Base-by-base conservation (phyloP, 306 rosid genomes). In the Citrullus amarus region DNA sequence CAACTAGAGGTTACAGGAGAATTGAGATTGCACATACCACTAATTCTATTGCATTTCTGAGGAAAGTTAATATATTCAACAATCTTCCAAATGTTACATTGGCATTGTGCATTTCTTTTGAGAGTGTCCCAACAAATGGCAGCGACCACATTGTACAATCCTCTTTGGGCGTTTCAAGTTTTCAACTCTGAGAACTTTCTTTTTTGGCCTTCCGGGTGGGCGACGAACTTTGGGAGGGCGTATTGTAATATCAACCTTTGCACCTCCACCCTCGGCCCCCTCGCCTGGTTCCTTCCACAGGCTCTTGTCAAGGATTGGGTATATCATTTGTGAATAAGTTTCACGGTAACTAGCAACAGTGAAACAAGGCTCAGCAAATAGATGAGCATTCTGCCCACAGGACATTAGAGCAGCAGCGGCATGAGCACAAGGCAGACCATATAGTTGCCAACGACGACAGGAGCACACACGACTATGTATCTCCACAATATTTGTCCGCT, bases 351-450 rank as follows among this genome's bases (percentile, higher is more conserved):
- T 95, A 71, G 76, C 85, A 65, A 95, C 96, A 1, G 96, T 95
- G 83, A 95, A 95, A 83, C 98, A 95, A 28, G 90, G 91, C 83
- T 95, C 98, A 6, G 98, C 96, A 83, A 95, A 95, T 80, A 88
- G 39, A 76, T 92, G 96, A 39, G 93, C 91, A 78, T 80, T 91
- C 78, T 92, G 98, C 61, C 98, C 97, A 57, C 98, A 92, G 79
- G 98, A 95, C 68, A 95, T 87, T 30, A 95, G 93, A 18, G 98
- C 97, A 63, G 98, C 98, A 56, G 98, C 98, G 55, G 98, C 98
- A 82, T 92, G 98, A 41, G 98, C 98, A 83, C 98, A 95, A 76
- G 98, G 98, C 81, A 92, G 85, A 78, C 97, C 98, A 80, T 95
- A 95, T 67, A 95, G 80, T 84, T 95, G 98, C 98, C 98, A 95